Evolutionary conservation across 2,329 filamentous ascomycete species (phyloP).

Genomic region (Westerdykella sp.): DNA sequence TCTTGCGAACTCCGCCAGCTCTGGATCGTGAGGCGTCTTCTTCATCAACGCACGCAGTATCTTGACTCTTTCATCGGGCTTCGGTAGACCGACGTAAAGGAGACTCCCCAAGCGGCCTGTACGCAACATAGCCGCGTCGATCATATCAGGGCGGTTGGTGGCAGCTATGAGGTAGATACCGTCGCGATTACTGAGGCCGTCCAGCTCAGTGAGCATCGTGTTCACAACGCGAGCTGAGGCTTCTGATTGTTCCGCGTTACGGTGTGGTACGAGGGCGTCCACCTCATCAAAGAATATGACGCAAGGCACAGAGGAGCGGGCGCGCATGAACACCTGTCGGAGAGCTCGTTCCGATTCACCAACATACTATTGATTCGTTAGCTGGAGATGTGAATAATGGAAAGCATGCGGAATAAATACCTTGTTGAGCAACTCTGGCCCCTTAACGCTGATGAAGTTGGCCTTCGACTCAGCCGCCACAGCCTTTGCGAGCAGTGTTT

Average conservation of each 20-base stretch:
- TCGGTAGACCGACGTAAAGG: slow-evolving; percentile 85
- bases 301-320: slow-evolving; percentile 79
- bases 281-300: slow-evolving; percentile 98
- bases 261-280: slow-evolving; percentile 80
- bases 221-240: slow-evolving; percentile 87
- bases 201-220: slow-evolving; percentile 87
- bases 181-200: slow-evolving; percentile 70
- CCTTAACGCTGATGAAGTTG: slow-evolving; percentile 97
- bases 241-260: slow-evolving; percentile 71
- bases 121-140: slow-evolving; percentile 89
- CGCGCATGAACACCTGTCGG: slow-evolving; percentile 83
- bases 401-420: slow-evolving; percentile 15
- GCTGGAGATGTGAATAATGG: background rate
- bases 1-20: slow-evolving; percentile 59
- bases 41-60: slow-evolving; percentile 67
- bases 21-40: slow-evolving; percentile 47
- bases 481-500: slow-evolving; percentile 91
- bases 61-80: slow-evolving; percentile 70
- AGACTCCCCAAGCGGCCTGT: slow-evolving; percentile 82
- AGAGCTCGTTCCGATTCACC: slow-evolving; percentile 93
- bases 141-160: slow-evolving; percentile 93
- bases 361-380: slow-evolving; percentile 56
- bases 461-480: slow-evolving; percentile 93
- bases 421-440: slow-evolving; percentile 92
- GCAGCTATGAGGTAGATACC: slow-evolving; percentile 94